Base-by-base conservation (phyloP, 345 rosid genomes). In the Salix caprea region DNA sequence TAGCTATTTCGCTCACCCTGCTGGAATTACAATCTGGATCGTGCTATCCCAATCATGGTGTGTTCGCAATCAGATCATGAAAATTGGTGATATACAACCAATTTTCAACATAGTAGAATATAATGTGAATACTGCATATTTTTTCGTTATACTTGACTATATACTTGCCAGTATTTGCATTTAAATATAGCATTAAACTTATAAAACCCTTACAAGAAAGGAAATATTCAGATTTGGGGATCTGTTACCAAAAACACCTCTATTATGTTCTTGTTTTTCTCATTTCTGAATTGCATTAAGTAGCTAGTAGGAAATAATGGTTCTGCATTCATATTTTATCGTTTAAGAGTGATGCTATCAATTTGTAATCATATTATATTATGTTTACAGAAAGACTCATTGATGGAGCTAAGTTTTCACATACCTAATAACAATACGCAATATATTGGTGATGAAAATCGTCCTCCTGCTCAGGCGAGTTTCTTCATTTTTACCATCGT, bases 401-500 rank as follows among this genome's bases (percentile, higher is more conserved):
- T 96, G 88, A 96, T 92, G 98, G 98, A 96, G 88, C 89, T 94
- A 75, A 90, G 97, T 86, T 96, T 93, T 83, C 97, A 93, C 66
- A 80, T 96, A 73, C 99, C 99, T 64, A 93, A 85, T 81, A 79
- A 91, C 82, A 96, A 92, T 81, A 92, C 97, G 32, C 97, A 92
- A 81, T 92, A 88, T 74, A 90, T 93, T 83, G 99, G 99, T 77
- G 98, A 93, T 83, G 97, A 96, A 88, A 90, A 83, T 77, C 93
- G 73, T 60, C 92, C 94, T 7, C 86, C 99, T 73, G 98, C 98
- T 72, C 97, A 93, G 85, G 98, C 91, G 80, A 82, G 84, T 78
- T 66, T 71, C 67, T 62, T 79, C 7, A 76, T 46, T 76, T 21
- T 52, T 75, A 14, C 58, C 7, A 19, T 19, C 32, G 12, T 69